Evolutionary conservation across 257 asterid species (phyloP).

Genomic region (Plectranthus barbatus): DNA sequence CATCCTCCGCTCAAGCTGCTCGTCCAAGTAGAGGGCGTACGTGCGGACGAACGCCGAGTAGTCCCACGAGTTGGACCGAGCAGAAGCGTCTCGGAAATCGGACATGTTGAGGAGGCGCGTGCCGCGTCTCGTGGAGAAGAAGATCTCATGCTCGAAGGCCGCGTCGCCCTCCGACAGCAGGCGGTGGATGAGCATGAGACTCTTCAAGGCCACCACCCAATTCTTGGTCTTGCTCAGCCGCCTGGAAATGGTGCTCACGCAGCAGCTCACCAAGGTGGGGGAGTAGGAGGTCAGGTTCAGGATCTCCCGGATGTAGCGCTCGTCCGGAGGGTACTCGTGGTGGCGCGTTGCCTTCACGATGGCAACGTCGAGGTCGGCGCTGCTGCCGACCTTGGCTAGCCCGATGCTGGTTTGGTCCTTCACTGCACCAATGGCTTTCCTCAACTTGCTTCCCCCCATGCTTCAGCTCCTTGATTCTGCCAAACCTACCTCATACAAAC

Average conservation of each 20-base stretch:
- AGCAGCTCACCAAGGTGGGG: conserved; percentile 53
- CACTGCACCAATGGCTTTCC: conserved; percentile 87
- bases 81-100: conserved; percentile 67
- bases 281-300: conserved; percentile 68
- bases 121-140: conserved; percentile 81
- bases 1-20: conserved; percentile 72
- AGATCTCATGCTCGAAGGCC: conserved; percentile 76
- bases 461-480: not conserved
- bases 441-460: conserved; percentile 86
- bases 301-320: conserved; percentile 67
- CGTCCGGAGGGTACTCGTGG: conserved; percentile 93
- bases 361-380: conserved; percentile 85
- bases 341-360: conserved; percentile 93
- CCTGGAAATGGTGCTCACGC: conserved; percentile 59
- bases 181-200: conserved; percentile 80
- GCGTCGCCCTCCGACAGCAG: conserved; percentile 67
- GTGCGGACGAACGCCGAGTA: conserved; percentile 80
- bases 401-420: conserved; percentile 92
- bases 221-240: conserved; percentile 82
- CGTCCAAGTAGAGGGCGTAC: conserved; percentile 68
- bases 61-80: conserved; percentile 65
- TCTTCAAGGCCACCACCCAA: conserved; percentile 85
- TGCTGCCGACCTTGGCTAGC: conserved; percentile 75
- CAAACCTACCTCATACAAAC: not conserved
- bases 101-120: conserved; percentile 92